Evolutionary conservation across 2,329 filamentous ascomycete genomes (phyloP), one percentile per base, ranked within the genome.

Genomic region (Alternaria ventricosa): DNA sequence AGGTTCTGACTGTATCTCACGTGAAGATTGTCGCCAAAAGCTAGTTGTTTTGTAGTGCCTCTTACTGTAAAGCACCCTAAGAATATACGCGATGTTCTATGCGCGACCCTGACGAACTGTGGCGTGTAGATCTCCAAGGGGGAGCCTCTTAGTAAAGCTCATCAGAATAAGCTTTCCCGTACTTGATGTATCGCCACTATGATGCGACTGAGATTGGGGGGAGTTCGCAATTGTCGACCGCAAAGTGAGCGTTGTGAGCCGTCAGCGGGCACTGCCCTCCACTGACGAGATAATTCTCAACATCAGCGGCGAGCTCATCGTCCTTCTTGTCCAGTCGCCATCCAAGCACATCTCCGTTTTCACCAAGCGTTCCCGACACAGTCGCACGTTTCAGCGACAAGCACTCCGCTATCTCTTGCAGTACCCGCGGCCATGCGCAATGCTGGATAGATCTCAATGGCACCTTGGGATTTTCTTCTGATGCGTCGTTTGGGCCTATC

Each of bases 291-390:
- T 44, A 55, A 4, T 23, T 27, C 15, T 36, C 45, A 12, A 50
- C n/a, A 28, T 41, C 43, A 43, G 36, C 20, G 5, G 45, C 51
- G 15, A 63, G 46, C 6, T 22, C 43, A 5, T 13, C 18, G 51
- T 57, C 18, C 8, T 25, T 33, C 6, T 44, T 33, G 5, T 49
- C 50, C 36, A 62, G 15, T 10, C 44, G 15, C 54, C 44, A 62
- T 20, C 28, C 45, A 20, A 9, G 28, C 15, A 8, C 12, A 25
- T 12, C 22, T 2, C 15, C 15, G 8, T 30, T 36, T 20, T 36
- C 45, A 33, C 45, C 27, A 18, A 63, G 36, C 49, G 4, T 20
- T 11, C 59, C 60, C 13, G 60, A 63, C 7, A 65, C 11, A 18
- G 28, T 49, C 18, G 57, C 60, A 36, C 23, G 33, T 7, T 63